Evolutionary conservation across 2,329 filamentous ascomycete genomes (phyloP).

Genomic region (Neurospora crassa): DNA sequence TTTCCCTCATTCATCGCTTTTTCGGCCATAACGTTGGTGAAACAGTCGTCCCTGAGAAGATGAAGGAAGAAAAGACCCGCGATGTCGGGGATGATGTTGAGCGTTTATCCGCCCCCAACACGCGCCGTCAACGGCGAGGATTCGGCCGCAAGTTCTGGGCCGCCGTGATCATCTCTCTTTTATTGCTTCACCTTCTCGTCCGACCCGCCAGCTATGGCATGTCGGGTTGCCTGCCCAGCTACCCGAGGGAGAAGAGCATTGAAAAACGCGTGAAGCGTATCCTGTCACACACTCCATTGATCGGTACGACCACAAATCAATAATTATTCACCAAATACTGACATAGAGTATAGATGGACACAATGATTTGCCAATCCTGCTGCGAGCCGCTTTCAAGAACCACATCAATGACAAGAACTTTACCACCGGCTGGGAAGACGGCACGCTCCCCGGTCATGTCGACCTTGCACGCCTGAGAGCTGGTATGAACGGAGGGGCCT

Average conservation of each 20-base stretch:
- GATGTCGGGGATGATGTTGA: not conserved
- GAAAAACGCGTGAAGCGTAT: constrained; percentile 38
- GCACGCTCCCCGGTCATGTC: constrained; percentile 59
- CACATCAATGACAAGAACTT: constrained; percentile 70
- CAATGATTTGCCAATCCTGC: constrained; percentile 71
- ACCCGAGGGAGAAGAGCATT: constrained; percentile 20
- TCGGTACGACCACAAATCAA: constrained; percentile 28
- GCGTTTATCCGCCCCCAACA: not conserved
- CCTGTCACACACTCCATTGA: constrained; percentile 36
- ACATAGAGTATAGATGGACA: constrained; percentile 59
- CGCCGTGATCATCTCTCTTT: constrained; percentile 7
- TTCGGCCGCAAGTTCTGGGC: not conserved
- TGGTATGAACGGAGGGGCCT: constrained; percentile 73
- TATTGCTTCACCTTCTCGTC: constrained; percentile 20
- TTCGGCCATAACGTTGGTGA: not conserved
- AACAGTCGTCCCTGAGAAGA: not conserved
- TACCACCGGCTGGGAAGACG: constrained; percentile 62
- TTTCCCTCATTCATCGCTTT: not conserved
- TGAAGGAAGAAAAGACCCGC: not conserved
- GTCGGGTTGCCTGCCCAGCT: not conserved
- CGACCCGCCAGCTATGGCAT: constrained; percentile 15
- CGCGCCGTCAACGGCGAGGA: not conserved
- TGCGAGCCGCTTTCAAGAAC: constrained; percentile 61
- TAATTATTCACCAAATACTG: constrained; percentile 4
- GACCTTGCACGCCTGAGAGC: constrained; percentile 66